These are phyloP conservation scores for Penicillium sp. DNA, from an alignment of 2,329 filamentous ascomycete genomes.

Conservation along the genomic window DNA sequence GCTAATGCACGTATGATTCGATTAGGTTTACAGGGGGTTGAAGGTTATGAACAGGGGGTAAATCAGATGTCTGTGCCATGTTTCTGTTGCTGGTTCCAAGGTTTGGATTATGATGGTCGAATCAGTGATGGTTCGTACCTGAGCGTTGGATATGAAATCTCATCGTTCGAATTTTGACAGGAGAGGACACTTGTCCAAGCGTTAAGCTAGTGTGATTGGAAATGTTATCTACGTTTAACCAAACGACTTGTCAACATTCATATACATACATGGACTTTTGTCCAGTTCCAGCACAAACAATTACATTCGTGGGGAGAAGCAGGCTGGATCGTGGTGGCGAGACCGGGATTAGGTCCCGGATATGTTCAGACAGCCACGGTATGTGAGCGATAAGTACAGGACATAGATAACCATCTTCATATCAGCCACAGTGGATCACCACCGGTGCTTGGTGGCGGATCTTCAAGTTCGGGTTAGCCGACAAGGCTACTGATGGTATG, in stretches of 20 bases:
- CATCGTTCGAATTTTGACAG: background rate
- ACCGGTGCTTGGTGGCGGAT: slow-evolving; percentile 9
- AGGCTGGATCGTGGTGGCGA: slow-evolving; percentile 9
- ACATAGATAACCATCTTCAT: background rate
- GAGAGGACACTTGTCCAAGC: background rate
- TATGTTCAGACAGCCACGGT: background rate
- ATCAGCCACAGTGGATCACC: slow-evolving; percentile 18
- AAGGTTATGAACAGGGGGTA: background rate
- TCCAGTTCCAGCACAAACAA: background rate
- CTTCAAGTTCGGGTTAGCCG: background rate
- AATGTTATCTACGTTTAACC: background rate
- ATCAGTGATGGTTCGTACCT: slow-evolving; percentile 4
- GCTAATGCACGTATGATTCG: slow-evolving; percentile 13
- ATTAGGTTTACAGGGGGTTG: slow-evolving; percentile 8
- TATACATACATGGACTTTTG: background rate
- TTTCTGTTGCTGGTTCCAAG: background rate
- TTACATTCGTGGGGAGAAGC: background rate
- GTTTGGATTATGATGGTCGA: slow-evolving; percentile 6
- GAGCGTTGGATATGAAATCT: slow-evolving; percentile 8
- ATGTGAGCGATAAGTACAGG: slow-evolving; percentile 10
- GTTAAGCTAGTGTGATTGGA: background rate
- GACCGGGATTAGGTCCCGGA: background rate
- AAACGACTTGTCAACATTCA: background rate
- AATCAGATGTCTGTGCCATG: background rate
- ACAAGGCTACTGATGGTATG: slow-evolving; percentile 18